These are phyloP conservation scores for Aristolochia californica DNA, from an alignment of 164 flowering plant genomes.

Conservation along the genomic window DNA sequence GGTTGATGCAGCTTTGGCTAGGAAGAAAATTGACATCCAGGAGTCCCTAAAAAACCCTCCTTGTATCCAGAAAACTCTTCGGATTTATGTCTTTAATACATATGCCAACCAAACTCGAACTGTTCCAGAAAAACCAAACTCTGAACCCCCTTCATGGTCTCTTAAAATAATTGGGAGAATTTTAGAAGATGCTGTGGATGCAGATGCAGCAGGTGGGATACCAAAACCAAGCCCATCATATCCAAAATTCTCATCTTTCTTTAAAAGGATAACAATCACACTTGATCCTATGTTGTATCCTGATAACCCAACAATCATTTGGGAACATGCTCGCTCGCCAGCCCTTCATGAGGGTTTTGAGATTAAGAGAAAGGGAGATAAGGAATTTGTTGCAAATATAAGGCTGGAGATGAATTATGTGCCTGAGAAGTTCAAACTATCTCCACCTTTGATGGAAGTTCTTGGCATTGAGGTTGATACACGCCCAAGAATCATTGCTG, in stretches of 20 bases:
- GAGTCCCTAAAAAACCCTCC: slow-evolving; percentile 59
- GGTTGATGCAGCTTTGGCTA: slow-evolving; percentile 56
- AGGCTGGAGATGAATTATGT: slow-evolving; percentile 69
- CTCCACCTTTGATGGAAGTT: slow-evolving; percentile 52
- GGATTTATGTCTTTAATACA: slow-evolving; percentile 75
- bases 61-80: slow-evolving; percentile 51
- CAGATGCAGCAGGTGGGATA: slow-evolving; percentile 34
- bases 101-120: slow-evolving; percentile 44
- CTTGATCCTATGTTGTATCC: slow-evolving; percentile 76
- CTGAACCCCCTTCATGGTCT: slow-evolving; percentile 72
- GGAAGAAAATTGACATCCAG: slow-evolving; percentile 70
- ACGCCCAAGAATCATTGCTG: slow-evolving; percentile 58
- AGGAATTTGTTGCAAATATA: slow-evolving; percentile 59
- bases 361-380: slow-evolving; percentile 80
- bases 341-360: slow-evolving; percentile 79
- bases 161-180: slow-evolving; percentile 79
- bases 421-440: slow-evolving; percentile 70
- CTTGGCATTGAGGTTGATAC: slow-evolving; percentile 79
- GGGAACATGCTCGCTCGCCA: slow-evolving; percentile 70
- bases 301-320: slow-evolving; percentile 60
- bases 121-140: slow-evolving; percentile 31
- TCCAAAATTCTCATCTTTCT: slow-evolving; percentile 73
- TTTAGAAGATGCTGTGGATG: slow-evolving; percentile 57
- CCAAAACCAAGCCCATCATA: slow-evolving; percentile 23
- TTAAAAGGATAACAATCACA: slow-evolving; percentile 65